Evolutionary conservation across 2,329 filamentous ascomycete genomes (phyloP).

Genomic region (Pseudopithomyces chartarum): DNA sequence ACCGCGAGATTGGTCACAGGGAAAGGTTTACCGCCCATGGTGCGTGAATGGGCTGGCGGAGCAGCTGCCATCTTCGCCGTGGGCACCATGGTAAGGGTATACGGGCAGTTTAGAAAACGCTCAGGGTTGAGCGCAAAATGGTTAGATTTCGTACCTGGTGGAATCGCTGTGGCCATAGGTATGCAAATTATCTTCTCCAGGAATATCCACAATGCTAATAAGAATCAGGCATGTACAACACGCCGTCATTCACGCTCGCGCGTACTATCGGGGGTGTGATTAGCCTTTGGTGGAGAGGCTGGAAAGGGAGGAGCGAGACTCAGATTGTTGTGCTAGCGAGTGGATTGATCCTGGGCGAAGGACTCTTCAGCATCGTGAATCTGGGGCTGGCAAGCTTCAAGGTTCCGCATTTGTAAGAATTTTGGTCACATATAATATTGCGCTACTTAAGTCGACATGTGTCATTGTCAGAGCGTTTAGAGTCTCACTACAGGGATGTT

Average conservation of each 20-base stretch:
- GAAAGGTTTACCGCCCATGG: constrained; percentile 82
- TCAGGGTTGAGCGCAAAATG: constrained; percentile 56
- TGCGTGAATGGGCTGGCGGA: constrained; percentile 75
- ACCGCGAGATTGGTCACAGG: constrained; percentile 93
- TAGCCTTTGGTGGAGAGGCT: constrained; percentile 76
- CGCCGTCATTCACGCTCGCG: constrained; percentile 92
- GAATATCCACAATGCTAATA: not conserved
- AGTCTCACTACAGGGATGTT: too few relatives aligned
- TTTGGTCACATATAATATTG: not conserved
- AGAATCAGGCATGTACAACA: constrained; percentile 86
- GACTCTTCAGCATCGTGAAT: constrained; percentile 89
- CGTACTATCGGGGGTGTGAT: constrained; percentile 78
- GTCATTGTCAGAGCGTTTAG: too few relatives aligned
- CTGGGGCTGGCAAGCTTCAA: constrained; percentile 76
- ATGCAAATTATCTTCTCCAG: constrained; percentile 37
- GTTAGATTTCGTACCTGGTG: constrained; percentile 81
- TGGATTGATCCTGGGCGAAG: constrained; percentile 90
- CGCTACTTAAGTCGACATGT: too few relatives aligned
- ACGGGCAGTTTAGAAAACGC: constrained; percentile 36
- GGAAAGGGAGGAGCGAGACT: constrained; percentile 64
- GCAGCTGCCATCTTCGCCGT: constrained; percentile 75
- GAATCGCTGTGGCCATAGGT: constrained; percentile 94
- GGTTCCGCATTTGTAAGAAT: constrained; percentile 70
- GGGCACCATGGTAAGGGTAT: constrained; percentile 70
- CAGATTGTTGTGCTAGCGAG: constrained; percentile 87